Base-by-base conservation (phyloP, 2,329 filamentous ascomycete genomes). In the Stenocarpella maydis region DNA sequence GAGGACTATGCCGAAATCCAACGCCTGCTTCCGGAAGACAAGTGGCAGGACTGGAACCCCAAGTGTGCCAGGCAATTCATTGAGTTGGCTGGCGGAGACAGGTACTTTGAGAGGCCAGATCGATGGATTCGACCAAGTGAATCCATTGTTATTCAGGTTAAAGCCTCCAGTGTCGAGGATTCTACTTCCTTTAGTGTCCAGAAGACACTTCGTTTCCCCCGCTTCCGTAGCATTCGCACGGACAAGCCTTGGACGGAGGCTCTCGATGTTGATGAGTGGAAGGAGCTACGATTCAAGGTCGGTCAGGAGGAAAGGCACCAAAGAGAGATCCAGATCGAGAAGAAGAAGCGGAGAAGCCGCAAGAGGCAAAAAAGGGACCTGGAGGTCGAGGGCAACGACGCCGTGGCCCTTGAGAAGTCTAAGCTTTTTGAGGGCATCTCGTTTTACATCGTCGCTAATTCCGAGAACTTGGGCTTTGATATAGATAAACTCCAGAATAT, bases 121-220 rank as follows among this genome's bases (percentile, higher is more conserved):
- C 88, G 95, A 65, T 99, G 95, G 95, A 98, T 99, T 76, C 90
- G 91, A 41, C 94, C 96, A 0, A 90, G 88, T 65, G 93, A 98
- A 71, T 98, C 95, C 0, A 80, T 99, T 19, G 94, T 99, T 1
- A 75, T 99, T 0, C 91, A 92, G 53, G 92, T 96, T 71, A 99
- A 98, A 80, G 96, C 95, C 4, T 91, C 95, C 0, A 93, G 90
- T 24, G 88, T 97, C 0, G 88, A 87, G 0, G 81, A 84, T 0
- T 95, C 92, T 0, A 92, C 95, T 65, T 89, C 92, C 69, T 98
- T 98, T 77, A 90, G 91, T 9, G 88, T 88, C 19, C 88, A 88
- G 1, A 83, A 91, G 71, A 98, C 96, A 0, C 82, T 99, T 47
- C 90, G 96, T 0, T 99, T 99, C 75, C 96, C 96, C 2, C 90